These are phyloP conservation scores for Yarrowia bubula DNA, from an alignment of 805 yeast genomes.

Conservation along the genomic window DNA sequence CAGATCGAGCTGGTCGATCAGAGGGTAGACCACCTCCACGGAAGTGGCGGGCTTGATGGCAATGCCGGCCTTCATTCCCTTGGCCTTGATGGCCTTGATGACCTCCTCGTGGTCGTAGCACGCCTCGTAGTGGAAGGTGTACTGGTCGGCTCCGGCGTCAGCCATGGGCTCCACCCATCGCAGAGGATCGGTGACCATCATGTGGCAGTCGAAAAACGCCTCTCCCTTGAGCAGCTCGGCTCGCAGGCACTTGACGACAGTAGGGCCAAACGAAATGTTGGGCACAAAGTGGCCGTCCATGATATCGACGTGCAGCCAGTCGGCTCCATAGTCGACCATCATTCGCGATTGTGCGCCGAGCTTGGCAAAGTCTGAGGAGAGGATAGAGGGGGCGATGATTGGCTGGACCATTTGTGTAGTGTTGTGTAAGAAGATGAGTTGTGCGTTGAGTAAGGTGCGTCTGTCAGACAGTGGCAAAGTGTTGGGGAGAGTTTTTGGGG, in stretches of 20 bases:
- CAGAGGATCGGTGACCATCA: constrained; percentile 94
- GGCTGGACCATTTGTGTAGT: constrained; percentile 32
- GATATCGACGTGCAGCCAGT: constrained; percentile 97
- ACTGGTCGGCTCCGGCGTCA: constrained; percentile 91
- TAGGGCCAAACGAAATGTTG: constrained; percentile 91
- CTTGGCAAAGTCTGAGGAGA: constrained; percentile 84
- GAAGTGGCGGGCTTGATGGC: constrained; percentile 93
- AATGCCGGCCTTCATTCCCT: constrained; percentile 91
- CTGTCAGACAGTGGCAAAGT: neutral
- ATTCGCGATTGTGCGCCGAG: constrained; percentile 83
- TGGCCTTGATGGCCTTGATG: constrained; percentile 68
- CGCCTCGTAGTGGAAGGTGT: constrained; percentile 94
- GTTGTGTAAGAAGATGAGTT: neutral
- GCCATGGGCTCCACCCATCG: constrained; percentile 93
- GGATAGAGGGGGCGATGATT: constrained; percentile 84
- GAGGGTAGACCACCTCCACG: constrained; percentile 73
- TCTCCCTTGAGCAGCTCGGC: constrained; percentile 68
- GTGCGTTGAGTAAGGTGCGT: neutral
- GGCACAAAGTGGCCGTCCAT: constrained; percentile 99
- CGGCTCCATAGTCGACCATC: constrained; percentile 78
- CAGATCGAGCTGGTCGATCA: constrained; percentile 82
- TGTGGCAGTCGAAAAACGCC: constrained; percentile 87
- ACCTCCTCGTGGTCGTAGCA: constrained; percentile 65
- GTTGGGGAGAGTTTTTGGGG: neutral
- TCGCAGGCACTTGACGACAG: constrained; percentile 76